phyloP scores from a whole-genome alignment of 2,329 filamentous ascomycete species.

The Aspergillus fumigatiaffinis region DNA sequence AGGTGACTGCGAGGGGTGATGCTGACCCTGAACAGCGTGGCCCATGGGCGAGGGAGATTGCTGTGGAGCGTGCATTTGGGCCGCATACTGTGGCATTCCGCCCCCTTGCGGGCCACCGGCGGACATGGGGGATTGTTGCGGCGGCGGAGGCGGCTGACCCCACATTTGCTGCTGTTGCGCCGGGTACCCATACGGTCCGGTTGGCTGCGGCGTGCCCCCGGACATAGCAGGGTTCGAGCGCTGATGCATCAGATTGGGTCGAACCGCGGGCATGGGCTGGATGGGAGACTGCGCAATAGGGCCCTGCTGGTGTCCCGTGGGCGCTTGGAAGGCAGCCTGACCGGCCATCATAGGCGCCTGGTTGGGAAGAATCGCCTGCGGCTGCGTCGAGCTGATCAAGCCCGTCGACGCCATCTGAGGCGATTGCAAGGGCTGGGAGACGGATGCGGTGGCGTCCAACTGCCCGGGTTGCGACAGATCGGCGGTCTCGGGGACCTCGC shows the following conservation, averaged over 20 bases:
- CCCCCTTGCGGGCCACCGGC: constrained; percentile 36
- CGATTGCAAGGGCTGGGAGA: constrained; percentile 37
- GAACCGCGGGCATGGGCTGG: constrained; percentile 62
- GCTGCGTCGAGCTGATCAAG: constrained; percentile 32
- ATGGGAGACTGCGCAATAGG: constrained; percentile 65
- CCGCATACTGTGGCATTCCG: constrained; percentile 38
- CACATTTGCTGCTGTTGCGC: constrained; percentile 64
- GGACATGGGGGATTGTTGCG: constrained; percentile 55
- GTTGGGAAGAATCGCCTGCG: constrained; percentile 38
- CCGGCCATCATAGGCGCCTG: constrained; percentile 47
- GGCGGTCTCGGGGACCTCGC: constrained; percentile 65
- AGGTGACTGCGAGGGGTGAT: constrained; percentile 41
- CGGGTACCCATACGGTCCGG: constrained; percentile 50
- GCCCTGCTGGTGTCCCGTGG: constrained; percentile 35
- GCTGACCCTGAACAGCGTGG: constrained; percentile 28
- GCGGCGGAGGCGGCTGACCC: constrained; percentile 61
- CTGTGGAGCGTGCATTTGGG: constrained; percentile 37
- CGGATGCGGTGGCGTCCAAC: constrained; percentile 33
- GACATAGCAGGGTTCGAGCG: constrained; percentile 59
- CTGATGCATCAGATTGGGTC: constrained; percentile 61
- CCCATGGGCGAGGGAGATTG: constrained; percentile 36
- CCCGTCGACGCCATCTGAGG: constrained; percentile 33
- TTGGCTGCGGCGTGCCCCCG: constrained; percentile 44
- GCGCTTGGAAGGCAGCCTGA: constrained; percentile 63
- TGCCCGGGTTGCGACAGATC: constrained; percentile 25